Evolutionary conservation across 2,329 filamentous ascomycete species (phyloP), one percentile per base, ranked within the genome.

Genomic region (Myriosclerotinia scirpicola): DNA sequence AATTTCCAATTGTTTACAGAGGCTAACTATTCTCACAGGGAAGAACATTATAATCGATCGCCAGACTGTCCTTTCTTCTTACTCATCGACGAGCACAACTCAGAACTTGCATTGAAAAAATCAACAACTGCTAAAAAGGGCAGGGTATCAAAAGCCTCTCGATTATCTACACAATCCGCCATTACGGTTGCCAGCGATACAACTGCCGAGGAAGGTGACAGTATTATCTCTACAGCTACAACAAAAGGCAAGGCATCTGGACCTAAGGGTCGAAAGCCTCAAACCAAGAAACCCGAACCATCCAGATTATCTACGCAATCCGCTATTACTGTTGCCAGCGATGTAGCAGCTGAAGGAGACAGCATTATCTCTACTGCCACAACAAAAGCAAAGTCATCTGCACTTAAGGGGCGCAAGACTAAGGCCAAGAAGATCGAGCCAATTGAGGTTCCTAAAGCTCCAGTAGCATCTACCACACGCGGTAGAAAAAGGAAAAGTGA

Each of bases 41-140:
- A 96, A 69, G 95, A 99, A 76, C 95, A 99, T 76, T 87, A 88
- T 73, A 88, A 86, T 65, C 87, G 95, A 72, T 90, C 89, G 1
- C 86, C 92, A 0, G 83, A 89, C 34, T 99, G 95, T 76, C 83
- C 87, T 17, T 98, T 96, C 80, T 98, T 98, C 75, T 79, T 81
- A 1, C 84, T 96, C 38, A 82, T 85, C 36, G 85, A 81, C 74
- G 82, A 84, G 73, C 79, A 85, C 73, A 68, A 79, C 82, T 80
- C 71, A 76, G 76, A 67, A 76, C 79, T 72, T 26, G 67, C 71
- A 40, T 80, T 84, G 38, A 90, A 90, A 79, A 84, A 85, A 70
- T 48, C 58, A 14, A 77, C 58, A 14, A 77, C 83, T 7, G 59
- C 83, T 74, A 80, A 83, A 78, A 80, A 90, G 82, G 76, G 79